Evolutionary conservation across 2,329 filamentous ascomycete species (phyloP).

Genomic region (Fusarium guadeloupense): DNA sequence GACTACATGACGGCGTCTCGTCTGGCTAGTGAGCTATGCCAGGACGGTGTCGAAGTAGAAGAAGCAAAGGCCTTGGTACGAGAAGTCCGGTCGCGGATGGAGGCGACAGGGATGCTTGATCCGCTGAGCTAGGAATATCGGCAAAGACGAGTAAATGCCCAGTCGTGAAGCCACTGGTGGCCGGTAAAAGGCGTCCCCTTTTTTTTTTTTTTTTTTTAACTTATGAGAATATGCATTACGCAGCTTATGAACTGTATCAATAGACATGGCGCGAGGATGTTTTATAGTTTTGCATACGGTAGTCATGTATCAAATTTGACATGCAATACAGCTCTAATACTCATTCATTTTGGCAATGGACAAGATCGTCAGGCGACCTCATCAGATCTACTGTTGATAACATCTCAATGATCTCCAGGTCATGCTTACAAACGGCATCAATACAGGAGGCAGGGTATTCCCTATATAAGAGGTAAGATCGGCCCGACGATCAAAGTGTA

Average conservation of each 20-base stretch:
- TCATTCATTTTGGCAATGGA: background rate
- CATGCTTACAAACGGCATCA: background rate
- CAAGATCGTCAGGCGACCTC: constrained; percentile 2
- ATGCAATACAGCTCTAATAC: background rate
- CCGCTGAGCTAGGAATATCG: constrained; percentile 36
- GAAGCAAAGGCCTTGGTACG: constrained; percentile 93
- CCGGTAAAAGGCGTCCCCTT: background rate
- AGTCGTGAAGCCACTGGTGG: background rate
- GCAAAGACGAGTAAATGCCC: constrained; percentile 16
- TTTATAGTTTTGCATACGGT: background rate
- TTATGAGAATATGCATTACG: constrained; percentile 22
- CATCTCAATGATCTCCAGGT: background rate
- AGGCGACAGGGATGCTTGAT: constrained; percentile 53
- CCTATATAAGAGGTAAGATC: constrained; percentile 4
- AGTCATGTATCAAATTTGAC: background rate
- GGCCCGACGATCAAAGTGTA: constrained; percentile 20
- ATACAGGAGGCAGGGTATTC: background rate
- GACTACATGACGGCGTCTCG: constrained; percentile 82
- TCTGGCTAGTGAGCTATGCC: constrained; percentile 88
- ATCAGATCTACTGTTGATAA: constrained; percentile 12
- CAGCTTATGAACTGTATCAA: constrained; percentile 20
- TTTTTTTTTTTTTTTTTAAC: too few relatives aligned
- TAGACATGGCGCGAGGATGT: background rate
- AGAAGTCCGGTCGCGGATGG: constrained; percentile 82
- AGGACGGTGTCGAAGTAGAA: constrained; percentile 95